Evolutionary conservation across 2,329 filamentous ascomycete species (phyloP).

Genomic region (Venturiaceae sp.): DNA sequence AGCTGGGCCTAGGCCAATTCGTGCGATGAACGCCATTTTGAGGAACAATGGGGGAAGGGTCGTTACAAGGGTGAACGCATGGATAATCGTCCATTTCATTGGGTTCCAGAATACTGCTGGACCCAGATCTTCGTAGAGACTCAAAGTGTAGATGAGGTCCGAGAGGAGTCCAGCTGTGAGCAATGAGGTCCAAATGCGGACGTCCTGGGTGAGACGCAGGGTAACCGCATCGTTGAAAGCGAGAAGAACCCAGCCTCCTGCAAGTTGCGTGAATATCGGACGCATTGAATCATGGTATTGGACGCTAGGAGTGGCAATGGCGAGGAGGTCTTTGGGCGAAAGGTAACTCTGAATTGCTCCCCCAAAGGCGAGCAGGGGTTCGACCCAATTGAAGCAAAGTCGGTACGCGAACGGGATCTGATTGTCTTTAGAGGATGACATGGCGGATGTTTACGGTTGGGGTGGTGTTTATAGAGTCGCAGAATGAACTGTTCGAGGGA

Average conservation of each 20-base stretch:
- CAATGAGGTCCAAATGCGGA: constrained; percentile 1
- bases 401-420: constrained; percentile 4
- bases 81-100: neutral
- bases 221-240: constrained; percentile 4
- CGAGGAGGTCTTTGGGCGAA: neutral
- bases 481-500: neutral
- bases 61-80: neutral
- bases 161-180: neutral
- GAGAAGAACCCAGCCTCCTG: constrained; percentile 4
- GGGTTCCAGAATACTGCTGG: neutral
- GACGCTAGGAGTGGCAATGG: constrained; percentile 1
- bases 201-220: neutral
- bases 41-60: neutral
- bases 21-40: neutral
- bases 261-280: neutral
- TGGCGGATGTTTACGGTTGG: neutral
- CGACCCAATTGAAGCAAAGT: constrained; percentile 5
- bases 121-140: constrained; percentile 3
- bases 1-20: neutral
- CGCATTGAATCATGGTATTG: neutral
- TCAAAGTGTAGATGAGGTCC: constrained; percentile 4
- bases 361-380: neutral
- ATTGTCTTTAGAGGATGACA: neutral
- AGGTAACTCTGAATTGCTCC: neutral
- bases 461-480: neutral